Base-by-base conservation (phyloP, 768 basidiomycete species). In the Chlorophyllum brunneum region DNA sequence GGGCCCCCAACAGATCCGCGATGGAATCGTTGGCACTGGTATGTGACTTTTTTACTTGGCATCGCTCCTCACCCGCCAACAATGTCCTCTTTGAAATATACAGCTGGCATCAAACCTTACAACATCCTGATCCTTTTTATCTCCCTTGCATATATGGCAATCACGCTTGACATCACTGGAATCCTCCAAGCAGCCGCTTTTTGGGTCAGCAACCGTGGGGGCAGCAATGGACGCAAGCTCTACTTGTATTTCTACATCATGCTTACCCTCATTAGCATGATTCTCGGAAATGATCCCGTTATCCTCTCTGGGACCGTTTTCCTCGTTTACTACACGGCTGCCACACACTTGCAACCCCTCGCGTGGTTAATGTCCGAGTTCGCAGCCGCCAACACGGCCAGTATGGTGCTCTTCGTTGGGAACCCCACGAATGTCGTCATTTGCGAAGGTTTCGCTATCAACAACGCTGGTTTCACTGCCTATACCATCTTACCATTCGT, bases 391-490 rank as follows among this genome's bases (percentile, higher is more conserved):
- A 92, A 92, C 65, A 87, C 88, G 7, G 87, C 83, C 6, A 83
- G 80, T 57, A 82, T 85, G 78, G 79, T 80, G 20, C 63, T 84
- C 0, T 91, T 97, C 43, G 86, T 92, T 2, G 88, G 88, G 0
- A 98, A 98, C 63, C 92, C 91, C 1, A 98, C 95, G 1, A 98
- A 98, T 61, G 85, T 97, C 18, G 88, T 98, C 41, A 82, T 97
- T 20, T 88, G 91, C 44, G 92, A 91, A 48, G 91, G 92, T 0
- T 93, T 97, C 64, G 63, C 72, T 3, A 76, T 95, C 40, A 85
- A 87, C 43, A 89, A 90, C 56, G 78, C 80, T 7, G 80, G 82
- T 0, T 94, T 88, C 67, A 89, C 88, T 0, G 88, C 86, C 0
- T 92, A 92, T 68, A 81, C 87, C 13, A 85, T 90, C 43, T 70